Evolutionary conservation across 164 flowering plant species (phyloP).

Genomic region (Stephania japonica): DNA sequence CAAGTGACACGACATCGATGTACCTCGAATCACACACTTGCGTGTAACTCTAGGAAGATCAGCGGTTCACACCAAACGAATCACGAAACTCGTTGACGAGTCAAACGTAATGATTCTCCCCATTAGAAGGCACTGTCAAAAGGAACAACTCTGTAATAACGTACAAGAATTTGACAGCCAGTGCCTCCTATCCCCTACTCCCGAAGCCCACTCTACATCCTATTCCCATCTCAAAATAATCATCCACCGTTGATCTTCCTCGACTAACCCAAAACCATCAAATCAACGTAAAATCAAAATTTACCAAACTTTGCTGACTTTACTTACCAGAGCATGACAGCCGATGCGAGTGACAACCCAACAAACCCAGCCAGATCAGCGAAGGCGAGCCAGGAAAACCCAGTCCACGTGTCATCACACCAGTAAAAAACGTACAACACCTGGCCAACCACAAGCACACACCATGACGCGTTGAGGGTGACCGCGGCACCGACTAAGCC

Average conservation of each 20-base stretch:
- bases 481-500: conserved; percentile 17
- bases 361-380: conserved; percentile 14
- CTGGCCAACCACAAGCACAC: conserved; percentile 13
- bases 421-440: conserved; percentile 19
- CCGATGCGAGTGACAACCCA: conserved; percentile 13
- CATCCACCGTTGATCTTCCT: background rate
- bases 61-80: too few species aligned
- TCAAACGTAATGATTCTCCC: too few species aligned
- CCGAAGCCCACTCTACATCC: background rate
- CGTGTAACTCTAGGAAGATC: too few species aligned
- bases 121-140: too few species aligned
- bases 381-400: conserved; percentile 17
- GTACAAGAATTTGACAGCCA: too few species aligned
- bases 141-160: too few species aligned
- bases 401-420: conserved; percentile 23
- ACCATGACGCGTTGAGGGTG: conserved; percentile 15
- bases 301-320: background rate
- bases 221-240: background rate
- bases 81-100: too few species aligned
- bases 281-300: background rate
- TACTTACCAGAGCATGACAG: conserved; percentile 25
- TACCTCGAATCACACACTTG: too few species aligned
- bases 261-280: too few species aligned
- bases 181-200: too few species aligned
- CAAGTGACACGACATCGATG: too few species aligned